Evolutionary conservation across 2,329 filamentous ascomycete genomes (phyloP).

Genomic region (Fusarium goolgardi): DNA sequence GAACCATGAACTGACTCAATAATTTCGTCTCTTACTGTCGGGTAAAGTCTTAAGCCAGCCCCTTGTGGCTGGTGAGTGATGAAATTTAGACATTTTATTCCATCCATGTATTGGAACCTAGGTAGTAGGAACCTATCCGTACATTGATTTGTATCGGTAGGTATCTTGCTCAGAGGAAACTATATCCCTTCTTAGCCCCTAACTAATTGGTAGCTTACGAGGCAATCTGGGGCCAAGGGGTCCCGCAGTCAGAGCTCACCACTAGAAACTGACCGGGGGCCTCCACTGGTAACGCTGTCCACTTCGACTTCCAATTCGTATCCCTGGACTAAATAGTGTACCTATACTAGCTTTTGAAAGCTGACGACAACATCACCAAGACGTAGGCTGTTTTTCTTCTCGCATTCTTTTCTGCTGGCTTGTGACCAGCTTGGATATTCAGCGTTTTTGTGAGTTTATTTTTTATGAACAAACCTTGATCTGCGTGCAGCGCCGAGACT

Average conservation of each 20-base stretch:
- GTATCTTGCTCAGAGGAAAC: conserved; percentile 20
- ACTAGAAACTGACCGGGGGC: conserved; percentile 21
- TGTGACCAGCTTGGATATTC: background rate
- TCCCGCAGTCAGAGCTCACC: conserved; percentile 31
- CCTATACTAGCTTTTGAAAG: conserved; percentile 15
- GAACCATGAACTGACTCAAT: background rate
- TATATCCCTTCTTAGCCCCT: background rate
- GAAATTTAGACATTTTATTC: background rate
- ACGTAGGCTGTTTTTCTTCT: conserved; percentile 15
- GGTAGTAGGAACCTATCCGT: no score
- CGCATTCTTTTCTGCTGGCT: conserved; percentile 1
- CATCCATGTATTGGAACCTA: no score
- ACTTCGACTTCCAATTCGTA: conserved; percentile 30
- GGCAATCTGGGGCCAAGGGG: conserved; percentile 15
- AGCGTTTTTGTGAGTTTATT: background rate
- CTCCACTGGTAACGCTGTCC: conserved; percentile 43
- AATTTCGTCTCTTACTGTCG: background rate
- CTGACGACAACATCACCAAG: conserved; percentile 29
- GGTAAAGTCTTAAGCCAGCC: background rate
- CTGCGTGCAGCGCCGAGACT: conserved; percentile 7
- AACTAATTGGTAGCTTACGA: conserved; percentile 28
- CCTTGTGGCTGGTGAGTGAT: conserved; percentile 17
- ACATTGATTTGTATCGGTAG: no score
- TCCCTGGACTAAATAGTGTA: conserved; percentile 13
- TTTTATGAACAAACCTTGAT: background rate